Evolutionary conservation across 2,329 filamentous ascomycete genomes (phyloP).

Genomic region (Fusarium foetens): DNA sequence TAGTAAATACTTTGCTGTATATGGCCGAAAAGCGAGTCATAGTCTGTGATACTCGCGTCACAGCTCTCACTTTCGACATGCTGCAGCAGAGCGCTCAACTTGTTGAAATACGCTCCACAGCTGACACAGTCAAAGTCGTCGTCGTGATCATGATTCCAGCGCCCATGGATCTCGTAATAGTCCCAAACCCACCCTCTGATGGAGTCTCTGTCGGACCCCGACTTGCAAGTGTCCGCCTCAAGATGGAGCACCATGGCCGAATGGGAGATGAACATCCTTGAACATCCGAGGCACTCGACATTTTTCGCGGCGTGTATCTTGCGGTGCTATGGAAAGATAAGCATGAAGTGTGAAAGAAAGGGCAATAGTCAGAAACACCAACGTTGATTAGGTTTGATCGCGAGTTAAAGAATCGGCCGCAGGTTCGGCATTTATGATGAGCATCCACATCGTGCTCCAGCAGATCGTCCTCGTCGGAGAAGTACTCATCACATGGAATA

Average conservation of each 20-base stretch:
- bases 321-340: conserved; percentile 12
- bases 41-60: background rate
- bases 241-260: conserved; percentile 44
- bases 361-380: background rate
- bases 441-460: conserved; percentile 7
- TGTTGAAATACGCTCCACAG: conserved; percentile 15
- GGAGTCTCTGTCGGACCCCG: background rate
- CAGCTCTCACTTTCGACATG: conserved; percentile 41
- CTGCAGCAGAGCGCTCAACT: conserved; percentile 38
- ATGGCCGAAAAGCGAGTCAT: accelerated
- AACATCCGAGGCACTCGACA: conserved; percentile 33
- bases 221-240: conserved; percentile 35
- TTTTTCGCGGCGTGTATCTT: conserved; percentile 17
- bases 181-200: conserved; percentile 20
- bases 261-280: conserved; percentile 16
- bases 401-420: conserved; percentile 5
- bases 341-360: background rate
- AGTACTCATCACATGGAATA: background rate
- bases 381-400: conserved; percentile 28
- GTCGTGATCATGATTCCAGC: conserved; percentile 3
- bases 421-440: conserved; percentile 32
- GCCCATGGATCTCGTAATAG: conserved; percentile 23
- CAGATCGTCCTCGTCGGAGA: background rate
- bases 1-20: accelerated
- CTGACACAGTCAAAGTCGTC: conserved; percentile 30